Base-by-base conservation (phyloP, 2,329 filamentous ascomycete species). In the Ceratocystis colombiana region DNA sequence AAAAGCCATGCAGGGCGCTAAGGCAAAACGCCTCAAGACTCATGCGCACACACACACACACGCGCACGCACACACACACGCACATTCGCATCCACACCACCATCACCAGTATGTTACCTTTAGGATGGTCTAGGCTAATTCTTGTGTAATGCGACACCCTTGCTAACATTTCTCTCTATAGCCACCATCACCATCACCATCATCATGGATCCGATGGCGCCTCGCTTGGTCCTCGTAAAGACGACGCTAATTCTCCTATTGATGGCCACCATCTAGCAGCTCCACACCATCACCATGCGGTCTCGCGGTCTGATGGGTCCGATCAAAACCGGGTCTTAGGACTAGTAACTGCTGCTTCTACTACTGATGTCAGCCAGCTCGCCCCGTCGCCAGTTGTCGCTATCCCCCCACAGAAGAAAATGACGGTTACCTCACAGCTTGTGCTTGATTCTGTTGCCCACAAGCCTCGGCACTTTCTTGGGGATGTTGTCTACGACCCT, bases 401-500 rank as follows among this genome's bases (percentile, higher is more conserved):
- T 69, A 70, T 80, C 63, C 76, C 85, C 55, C 79, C 84, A 67
- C 86, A 87, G 72, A 80, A 85, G 5, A 86, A 85, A 68, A 84
- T 83, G 2, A 83, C 82, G 17, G 81, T 96, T 28, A 83, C 82
- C 8, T 88, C 88, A 1, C 81, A 88, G 69, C 80, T 83, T 0
- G 83, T 96, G 0, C 75, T 96, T 12, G 85, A 90, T 1, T 86
- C 84, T 37, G 85, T 93, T 3, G 80, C 86, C 0, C 78, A 87
- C 67, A 80, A 84, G 20, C 88, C 89, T 7, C 87, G 91, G 8
- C 82, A 85, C 66, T 91, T 96, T 73, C 82, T 97, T 1, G 93
- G 93, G 44, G 89, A 90, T 67, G 88, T 89, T 3, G 79, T 96
- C 15, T 97, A 97, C 73, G 82, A 88, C 62, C 84, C 89, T 0